These are phyloP conservation scores for Fonsecaea nubica DNA, from an alignment of 2,329 filamentous ascomycete genomes.

Conservation along the genomic window DNA sequence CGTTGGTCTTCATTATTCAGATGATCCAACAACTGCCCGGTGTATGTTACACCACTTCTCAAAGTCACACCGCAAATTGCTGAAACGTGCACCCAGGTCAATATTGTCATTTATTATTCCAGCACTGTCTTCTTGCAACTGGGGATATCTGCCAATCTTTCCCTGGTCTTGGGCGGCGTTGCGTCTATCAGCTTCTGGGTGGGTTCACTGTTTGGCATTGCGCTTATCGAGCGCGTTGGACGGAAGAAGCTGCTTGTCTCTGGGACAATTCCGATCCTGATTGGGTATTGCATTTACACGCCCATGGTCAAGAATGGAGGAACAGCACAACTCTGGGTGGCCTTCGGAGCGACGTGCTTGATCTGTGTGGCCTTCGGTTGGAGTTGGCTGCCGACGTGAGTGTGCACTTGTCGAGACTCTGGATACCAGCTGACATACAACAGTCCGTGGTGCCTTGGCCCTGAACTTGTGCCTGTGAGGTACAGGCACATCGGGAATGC, in stretches of 20 bases:
- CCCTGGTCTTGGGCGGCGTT: slow-evolving; percentile 18
- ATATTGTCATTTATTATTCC: slow-evolving; percentile 26
- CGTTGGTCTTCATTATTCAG: slow-evolving; percentile 22
- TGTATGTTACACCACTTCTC: not conserved
- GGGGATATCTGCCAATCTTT: slow-evolving; percentile 19
- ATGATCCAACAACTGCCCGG: slow-evolving; percentile 27
- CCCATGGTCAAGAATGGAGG: slow-evolving; percentile 27
- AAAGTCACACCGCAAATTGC: not conserved
- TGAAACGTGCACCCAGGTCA: not conserved
- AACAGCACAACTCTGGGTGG: slow-evolving; percentile 25
- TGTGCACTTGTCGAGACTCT: slow-evolving; percentile 68
- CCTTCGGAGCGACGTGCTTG: slow-evolving; percentile 27
- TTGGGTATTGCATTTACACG: slow-evolving; percentile 22
- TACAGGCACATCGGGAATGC: slow-evolving; percentile 46
- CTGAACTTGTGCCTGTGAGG: slow-evolving; percentile 45
- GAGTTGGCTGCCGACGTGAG: slow-evolving; percentile 66
- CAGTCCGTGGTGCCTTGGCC: slow-evolving; percentile 38
- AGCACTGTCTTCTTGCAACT: slow-evolving; percentile 24
- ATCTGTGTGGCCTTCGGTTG: slow-evolving; percentile 25
- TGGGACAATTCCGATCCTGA: slow-evolving; percentile 55
- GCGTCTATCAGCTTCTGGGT: slow-evolving; percentile 26
- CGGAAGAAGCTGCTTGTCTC: slow-evolving; percentile 68
- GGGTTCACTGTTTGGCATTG: slow-evolving; percentile 47
- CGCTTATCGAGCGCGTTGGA: slow-evolving; percentile 69
- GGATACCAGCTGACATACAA: slow-evolving; percentile 54